Base-by-base conservation (phyloP, 164 flowering plant species). In the Berberis vulgaris region DNA sequence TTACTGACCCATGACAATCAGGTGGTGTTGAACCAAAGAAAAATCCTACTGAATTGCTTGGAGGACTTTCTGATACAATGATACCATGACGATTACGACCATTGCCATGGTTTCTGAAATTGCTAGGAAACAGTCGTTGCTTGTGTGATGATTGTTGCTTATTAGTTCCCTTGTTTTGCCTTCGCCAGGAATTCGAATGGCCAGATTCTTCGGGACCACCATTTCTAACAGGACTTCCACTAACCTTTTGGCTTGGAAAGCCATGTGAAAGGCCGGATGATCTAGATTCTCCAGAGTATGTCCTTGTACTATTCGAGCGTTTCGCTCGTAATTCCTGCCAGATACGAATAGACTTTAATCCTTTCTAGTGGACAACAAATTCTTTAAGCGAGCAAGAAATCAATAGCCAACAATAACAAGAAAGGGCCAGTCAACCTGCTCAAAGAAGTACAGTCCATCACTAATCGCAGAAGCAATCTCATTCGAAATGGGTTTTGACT, bases 21-120 rank as follows among this genome's bases (percentile, higher is more conserved):
- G 96, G 97, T 40, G 97, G 96, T 2, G 97, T 90, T 50, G 97
- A 84, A 61, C 97, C 82, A 79, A 94, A 94, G 87, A 87, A 90
- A 74, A 76, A 94, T 12, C 98, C 98, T 72, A 94, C 83, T 26
- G 97, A 86, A 75, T 80, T 81, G 73, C 86, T 87, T 1, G 98
- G 97, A 41, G 98, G 97, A 77, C 97, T 94, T 78, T 90, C 98
- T 69, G 97, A 83, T 66, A 88, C 53, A 40, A 72, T 45, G 45
- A 84, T n/a, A n/a, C 59, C 94, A 66, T 68, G 71, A 67, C 84
- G 72, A 57, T 77, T 85, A 49, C 79, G 87, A 62, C 72, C 77
- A 70, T 74, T 76, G 61, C 82, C 87, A 73, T 82, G 85, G 79
- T 72, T 82, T 71, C 76, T 85, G 53, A 73, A 74, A 73, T 75